A percentile compares a stretch with the other conserved stretches of the same genome.
These are phyloP conservation scores for Aspergillus arachidicola DNA, from an alignment of 2,329 filamentous ascomycete genomes.

Conservation along the genomic window DNA sequence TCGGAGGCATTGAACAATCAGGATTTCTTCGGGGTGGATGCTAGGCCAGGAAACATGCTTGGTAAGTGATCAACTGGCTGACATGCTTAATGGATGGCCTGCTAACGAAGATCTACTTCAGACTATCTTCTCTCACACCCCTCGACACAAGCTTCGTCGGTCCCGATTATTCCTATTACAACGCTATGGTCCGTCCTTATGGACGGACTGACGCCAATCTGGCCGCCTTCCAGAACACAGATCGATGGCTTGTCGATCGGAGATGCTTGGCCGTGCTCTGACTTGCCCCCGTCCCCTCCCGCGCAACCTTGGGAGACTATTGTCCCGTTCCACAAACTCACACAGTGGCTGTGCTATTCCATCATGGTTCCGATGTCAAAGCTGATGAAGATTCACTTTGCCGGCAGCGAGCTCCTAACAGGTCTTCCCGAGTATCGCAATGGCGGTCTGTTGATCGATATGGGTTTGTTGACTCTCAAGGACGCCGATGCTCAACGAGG, in stretches of 20 bases:
- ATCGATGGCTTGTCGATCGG: slow-evolving; percentile 86
- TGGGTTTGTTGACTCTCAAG: slow-evolving; percentile 79
- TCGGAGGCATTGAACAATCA: slow-evolving; percentile 75
- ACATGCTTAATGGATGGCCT: background rate
- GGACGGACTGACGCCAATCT: slow-evolving; percentile 82
- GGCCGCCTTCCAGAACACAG: slow-evolving; percentile 82
- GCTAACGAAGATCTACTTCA: slow-evolving; percentile 37
- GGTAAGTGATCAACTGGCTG: slow-evolving; percentile 56
- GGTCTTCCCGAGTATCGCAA: slow-evolving; percentile 92
- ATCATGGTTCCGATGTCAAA: slow-evolving; percentile 89
- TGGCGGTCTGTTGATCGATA: slow-evolving; percentile 82
- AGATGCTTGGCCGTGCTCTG: slow-evolving; percentile 89
- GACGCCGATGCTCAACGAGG: slow-evolving; percentile 69
- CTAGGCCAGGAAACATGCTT: slow-evolving; percentile 90
- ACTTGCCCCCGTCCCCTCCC: slow-evolving; percentile 71
- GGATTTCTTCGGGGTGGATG: slow-evolving; percentile 81
- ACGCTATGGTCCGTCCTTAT: slow-evolving; percentile 91
- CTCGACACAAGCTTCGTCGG: slow-evolving; percentile 83
- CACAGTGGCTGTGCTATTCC: slow-evolving; percentile 92
- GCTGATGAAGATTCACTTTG: slow-evolving; percentile 77
- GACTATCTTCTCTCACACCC: slow-evolving; percentile 93
- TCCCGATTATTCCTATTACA: slow-evolving; percentile 82
- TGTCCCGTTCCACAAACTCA: slow-evolving; percentile 90
- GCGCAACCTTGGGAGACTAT: slow-evolving; percentile 76
- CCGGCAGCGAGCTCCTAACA: slow-evolving; percentile 78